Conservation (phyloP, 768 basidiomycete species). For the Crassisporium funariophilum region DNA sequence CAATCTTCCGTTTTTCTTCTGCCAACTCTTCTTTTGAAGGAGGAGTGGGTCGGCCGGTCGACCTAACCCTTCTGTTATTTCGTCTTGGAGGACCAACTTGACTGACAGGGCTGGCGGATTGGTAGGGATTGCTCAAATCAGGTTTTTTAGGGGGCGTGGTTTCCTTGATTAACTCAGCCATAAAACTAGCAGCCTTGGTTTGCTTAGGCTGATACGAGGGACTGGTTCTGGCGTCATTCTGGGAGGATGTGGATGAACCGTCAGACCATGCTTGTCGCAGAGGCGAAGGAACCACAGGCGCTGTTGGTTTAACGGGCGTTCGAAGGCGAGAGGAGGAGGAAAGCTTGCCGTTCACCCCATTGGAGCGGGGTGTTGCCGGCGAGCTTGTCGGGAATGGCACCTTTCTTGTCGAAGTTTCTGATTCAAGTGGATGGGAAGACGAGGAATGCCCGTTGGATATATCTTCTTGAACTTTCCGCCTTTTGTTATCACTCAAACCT, state of each 20-base stretch:
- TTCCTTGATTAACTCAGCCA: conserved; percentile 73
- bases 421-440: conserved; percentile 25
- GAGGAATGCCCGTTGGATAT: conserved; percentile 22
- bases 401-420: conserved; percentile 17
- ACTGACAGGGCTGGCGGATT: conserved; percentile 66
- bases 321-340: conserved; percentile 41
- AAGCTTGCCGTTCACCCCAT: conserved; percentile 17
- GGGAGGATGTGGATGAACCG: conserved; percentile 39
- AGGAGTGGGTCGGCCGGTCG: conserved; percentile 40
- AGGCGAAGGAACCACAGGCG: conserved; percentile 72
- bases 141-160: conserved; percentile 64
- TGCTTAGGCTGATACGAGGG: conserved; percentile 44
- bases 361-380: conserved; percentile 31
- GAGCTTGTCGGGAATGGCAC: conserved; percentile 39
- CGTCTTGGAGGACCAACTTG: conserved; percentile 45
- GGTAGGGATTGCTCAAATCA: conserved; percentile 79
- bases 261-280: conserved; percentile 74
- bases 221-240: conserved; percentile 25
- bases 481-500: conserved; percentile 52
- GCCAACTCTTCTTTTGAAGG: conserved; percentile 30
- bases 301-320: conserved; percentile 53
- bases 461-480: conserved; percentile 43
- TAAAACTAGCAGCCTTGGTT: conserved; percentile 68
- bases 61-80: conserved; percentile 45
- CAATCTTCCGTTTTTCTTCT: conserved; percentile 25